A percentile compares a stretch with the other conserved stretches of the same genome.
Conservation (phyloP, 2,329 filamentous ascomycete species). For the Trichoderma harzianum region DNA sequence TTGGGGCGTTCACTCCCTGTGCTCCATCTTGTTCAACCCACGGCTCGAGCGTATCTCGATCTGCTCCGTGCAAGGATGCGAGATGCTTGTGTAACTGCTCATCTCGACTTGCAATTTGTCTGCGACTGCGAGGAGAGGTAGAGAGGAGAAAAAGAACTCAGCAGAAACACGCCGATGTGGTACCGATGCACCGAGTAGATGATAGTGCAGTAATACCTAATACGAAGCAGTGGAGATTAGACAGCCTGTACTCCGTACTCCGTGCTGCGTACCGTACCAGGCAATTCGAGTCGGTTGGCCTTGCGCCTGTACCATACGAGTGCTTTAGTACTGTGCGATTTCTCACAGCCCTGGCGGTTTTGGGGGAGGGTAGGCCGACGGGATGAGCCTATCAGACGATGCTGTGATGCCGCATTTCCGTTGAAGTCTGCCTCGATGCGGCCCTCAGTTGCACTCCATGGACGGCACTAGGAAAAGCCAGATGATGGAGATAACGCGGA, state of each 20-base stretch:
- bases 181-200: neutral
- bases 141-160: neutral
- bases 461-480: neutral
- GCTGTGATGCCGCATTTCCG: slow-evolving; percentile 11
- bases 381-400: slow-evolving; percentile 10
- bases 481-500: neutral
- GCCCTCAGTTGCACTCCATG: neutral
- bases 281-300: neutral
- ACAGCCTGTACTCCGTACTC: neutral
- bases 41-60: slow-evolving; percentile 12
- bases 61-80: slow-evolving; percentile 1
- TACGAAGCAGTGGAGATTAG: slow-evolving; percentile 7
- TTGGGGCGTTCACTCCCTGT: neutral
- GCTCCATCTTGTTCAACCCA: slow-evolving; percentile 1
- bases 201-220: neutral
- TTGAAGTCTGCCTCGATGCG: neutral
- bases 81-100: neutral
- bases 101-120: neutral
- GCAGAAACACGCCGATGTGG: neutral
- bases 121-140: neutral
- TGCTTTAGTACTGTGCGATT: neutral
- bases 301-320: neutral
- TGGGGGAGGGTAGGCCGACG: neutral
- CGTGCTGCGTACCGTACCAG: neutral
- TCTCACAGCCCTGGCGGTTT: neutral